A percentile compares a stretch with the other conserved stretches of the same genome.
Evolutionary conservation across 192 early-diverging fungal species (phyloP).

Genomic region (Linnemannia elongata): DNA sequence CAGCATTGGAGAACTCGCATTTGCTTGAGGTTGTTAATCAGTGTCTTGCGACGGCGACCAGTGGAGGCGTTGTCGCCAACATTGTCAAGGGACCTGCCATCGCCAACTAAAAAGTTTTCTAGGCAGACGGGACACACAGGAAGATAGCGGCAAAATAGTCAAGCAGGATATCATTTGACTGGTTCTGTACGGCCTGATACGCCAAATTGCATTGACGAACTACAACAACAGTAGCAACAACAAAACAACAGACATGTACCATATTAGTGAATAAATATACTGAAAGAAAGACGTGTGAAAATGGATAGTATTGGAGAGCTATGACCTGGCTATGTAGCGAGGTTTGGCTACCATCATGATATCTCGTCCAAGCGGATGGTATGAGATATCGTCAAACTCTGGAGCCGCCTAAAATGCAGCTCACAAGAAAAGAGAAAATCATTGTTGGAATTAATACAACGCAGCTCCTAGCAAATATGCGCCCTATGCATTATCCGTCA

Average conservation of each 20-base stretch:
- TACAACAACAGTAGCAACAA: not conserved
- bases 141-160: not conserved
- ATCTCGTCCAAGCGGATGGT: constrained; percentile 43
- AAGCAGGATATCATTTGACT: not conserved
- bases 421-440: not conserved
- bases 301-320: not conserved
- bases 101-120: constrained; percentile 19
- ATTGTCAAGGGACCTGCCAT: constrained; percentile 47
- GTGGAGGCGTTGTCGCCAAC: constrained; percentile 52
- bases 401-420: constrained; percentile 19
- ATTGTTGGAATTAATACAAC: not conserved
- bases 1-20: constrained; percentile 95
- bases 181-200: not conserved
- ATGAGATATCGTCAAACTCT: constrained; percentile 29
- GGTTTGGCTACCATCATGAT: constrained; percentile 47
- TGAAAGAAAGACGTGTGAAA: not conserved
- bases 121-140: not conserved
- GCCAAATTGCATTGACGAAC: not conserved
- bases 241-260: not conserved
- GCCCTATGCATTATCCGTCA: not conserved
- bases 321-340: not conserved
- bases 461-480: too few relatives aligned
- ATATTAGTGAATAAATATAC: constrained; percentile 3
- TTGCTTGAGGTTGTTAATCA: constrained; percentile 96
- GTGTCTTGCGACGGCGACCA: constrained; percentile 76